Evolutionary conservation across 2,329 filamentous ascomycete species (phyloP).

Genomic region (Fusarium aywerte): DNA sequence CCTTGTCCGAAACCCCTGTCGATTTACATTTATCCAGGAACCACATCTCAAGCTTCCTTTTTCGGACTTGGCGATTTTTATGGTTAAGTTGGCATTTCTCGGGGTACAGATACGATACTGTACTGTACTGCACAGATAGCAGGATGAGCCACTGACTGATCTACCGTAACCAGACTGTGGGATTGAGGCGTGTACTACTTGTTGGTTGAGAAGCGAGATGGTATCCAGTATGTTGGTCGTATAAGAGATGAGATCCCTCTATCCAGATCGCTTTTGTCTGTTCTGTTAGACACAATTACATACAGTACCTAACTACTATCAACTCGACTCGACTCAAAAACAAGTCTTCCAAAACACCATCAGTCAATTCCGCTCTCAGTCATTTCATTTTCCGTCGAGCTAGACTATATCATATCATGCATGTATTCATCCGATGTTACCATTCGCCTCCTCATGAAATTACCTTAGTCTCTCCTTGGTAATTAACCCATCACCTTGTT

Average conservation of each 20-base stretch:
- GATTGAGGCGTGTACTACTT: slow-evolving; percentile 22
- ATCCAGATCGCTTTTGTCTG: slow-evolving; percentile 2
- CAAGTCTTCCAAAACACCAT: neutral
- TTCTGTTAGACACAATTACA: neutral
- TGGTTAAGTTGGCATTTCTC: slow-evolving; percentile 28
- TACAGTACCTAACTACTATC: neutral
- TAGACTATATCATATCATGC: slow-evolving; percentile 20
- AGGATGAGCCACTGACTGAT: neutral
- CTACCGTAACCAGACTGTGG: slow-evolving; percentile 20
- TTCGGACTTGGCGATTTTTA: slow-evolving; percentile 27
- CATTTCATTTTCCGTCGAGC: slow-evolving; percentile 18
- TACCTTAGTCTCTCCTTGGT: slow-evolving; percentile 19
- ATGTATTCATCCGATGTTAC: slow-evolving; percentile 38
- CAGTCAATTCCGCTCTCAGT: neutral
- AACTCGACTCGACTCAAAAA: neutral
- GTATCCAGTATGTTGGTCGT: slow-evolving; percentile 7
- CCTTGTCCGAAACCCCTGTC: slow-evolving; percentile 17
- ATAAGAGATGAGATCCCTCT: slow-evolving; percentile 22
- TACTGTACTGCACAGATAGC: neutral
- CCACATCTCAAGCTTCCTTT: slow-evolving; percentile 33
- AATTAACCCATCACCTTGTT: slow-evolving; percentile 29
- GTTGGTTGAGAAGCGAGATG: slow-evolving; percentile 32
- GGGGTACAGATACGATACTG: neutral
- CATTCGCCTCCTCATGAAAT: slow-evolving; percentile 26
- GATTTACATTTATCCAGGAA: slow-evolving; percentile 40